A percentile compares a stretch with the other conserved stretches of the same genome.
These are phyloP conservation scores for Pleurotus djamor DNA, from an alignment of 768 basidiomycete species.

Conservation along the genomic window DNA sequence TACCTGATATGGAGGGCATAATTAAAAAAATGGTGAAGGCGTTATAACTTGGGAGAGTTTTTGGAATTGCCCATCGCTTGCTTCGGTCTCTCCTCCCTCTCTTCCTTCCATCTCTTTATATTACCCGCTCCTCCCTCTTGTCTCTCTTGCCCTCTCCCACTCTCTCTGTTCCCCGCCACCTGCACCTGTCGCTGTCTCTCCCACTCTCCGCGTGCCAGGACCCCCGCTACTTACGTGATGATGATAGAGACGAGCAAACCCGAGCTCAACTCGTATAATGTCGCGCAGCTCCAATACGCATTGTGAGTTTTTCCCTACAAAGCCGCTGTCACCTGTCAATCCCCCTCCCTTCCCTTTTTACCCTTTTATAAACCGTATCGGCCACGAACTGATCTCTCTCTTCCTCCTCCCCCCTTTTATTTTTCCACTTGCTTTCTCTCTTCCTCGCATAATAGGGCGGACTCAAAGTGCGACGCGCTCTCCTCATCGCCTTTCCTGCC, in stretches of 20 bases:
- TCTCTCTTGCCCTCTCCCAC: not conserved
- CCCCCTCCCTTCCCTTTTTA: slow-evolving; percentile 15
- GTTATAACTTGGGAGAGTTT: not conserved
- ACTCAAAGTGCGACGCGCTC: slow-evolving; percentile 30
- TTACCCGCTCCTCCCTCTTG: no score
- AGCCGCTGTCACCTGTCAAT: slow-evolving; percentile 25
- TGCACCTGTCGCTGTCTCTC: not conserved
- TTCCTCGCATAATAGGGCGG: slow-evolving; percentile 23
- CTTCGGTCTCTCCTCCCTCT: slow-evolving; percentile 6
- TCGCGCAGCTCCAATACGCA: slow-evolving; percentile 60
- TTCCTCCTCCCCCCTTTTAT: not conserved
- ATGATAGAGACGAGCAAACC: slow-evolving; percentile 61
- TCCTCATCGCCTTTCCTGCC: slow-evolving; percentile 19
- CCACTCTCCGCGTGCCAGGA: not conserved
- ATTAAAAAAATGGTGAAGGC: slow-evolving; percentile 1
- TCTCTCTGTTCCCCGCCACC: not conserved
- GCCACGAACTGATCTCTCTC: not conserved
- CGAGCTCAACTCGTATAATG: slow-evolving; percentile 59
- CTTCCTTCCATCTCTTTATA: not conserved
- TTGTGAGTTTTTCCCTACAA: slow-evolving; percentile 38
- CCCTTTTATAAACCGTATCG: slow-evolving; percentile 5
- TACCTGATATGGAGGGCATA: slow-evolving; percentile 4
- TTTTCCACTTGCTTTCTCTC: not conserved
- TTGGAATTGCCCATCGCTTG: slow-evolving; percentile 10
- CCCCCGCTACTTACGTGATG: slow-evolving; percentile 10